Evolutionary conservation across 2,329 filamentous ascomycete genomes (phyloP).

Genomic region (Knoxdaviesia proteae): DNA sequence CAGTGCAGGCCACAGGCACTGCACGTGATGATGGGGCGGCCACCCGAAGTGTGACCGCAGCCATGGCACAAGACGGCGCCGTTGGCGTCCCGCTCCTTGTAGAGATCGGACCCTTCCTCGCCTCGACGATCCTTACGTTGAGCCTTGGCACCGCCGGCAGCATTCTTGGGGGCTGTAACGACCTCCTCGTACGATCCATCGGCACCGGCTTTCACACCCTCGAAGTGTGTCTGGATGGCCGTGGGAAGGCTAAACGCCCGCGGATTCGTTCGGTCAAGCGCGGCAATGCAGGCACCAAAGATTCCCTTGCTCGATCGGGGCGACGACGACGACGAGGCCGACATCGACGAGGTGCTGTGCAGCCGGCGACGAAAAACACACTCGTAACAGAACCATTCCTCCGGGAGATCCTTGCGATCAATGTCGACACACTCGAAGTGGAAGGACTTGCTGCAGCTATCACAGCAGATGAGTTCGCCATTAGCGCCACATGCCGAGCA

Average conservation of each 20-base stretch:
- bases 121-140: constrained; percentile 10
- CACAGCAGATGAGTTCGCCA: constrained; percentile 79
- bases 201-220: constrained; percentile 53
- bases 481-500: constrained; percentile 71
- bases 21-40: constrained; percentile 65
- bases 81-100: constrained; percentile 48
- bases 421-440: constrained; percentile 78
- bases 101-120: constrained; percentile 45
- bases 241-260: constrained; percentile 53
- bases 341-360: constrained; percentile 10
- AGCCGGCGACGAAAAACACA: constrained; percentile 32
- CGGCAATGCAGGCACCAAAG: constrained; percentile 42
- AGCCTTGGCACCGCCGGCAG: neutral
- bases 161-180: constrained; percentile 10
- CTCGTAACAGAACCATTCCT: constrained; percentile 71
- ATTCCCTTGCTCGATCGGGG: constrained; percentile 17
- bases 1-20: constrained; percentile 65
- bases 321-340: constrained; percentile 1
- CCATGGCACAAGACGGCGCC: constrained; percentile 57
- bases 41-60: constrained; percentile 46
- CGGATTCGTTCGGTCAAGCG: constrained; percentile 47
- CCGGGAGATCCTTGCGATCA: constrained; percentile 41
- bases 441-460: constrained; percentile 76
- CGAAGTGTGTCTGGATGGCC: constrained; percentile 54
- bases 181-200: constrained; percentile 68